Percentiles rank a stretch among this genome's conserved stretches.
Evolutionary conservation across 2,329 filamentous ascomycete genomes (phyloP).

Genomic region (Verticillium longisporum): DNA sequence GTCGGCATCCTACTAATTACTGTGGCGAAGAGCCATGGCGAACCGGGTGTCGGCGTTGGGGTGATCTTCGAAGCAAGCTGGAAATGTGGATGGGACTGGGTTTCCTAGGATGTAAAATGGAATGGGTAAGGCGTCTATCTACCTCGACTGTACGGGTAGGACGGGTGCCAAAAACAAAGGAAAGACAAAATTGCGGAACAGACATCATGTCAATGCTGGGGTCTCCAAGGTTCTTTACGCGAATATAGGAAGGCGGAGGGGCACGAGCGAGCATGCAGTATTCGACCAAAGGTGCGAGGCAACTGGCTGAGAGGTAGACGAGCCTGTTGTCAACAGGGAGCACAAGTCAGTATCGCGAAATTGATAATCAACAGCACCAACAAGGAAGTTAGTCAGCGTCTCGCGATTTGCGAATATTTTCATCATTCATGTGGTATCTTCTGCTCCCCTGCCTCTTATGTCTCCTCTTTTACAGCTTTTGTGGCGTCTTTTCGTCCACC

Average conservation of each 20-base stretch:
- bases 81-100: no score
- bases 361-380: not conserved
- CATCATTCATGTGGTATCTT: not conserved
- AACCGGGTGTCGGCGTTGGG: no score
- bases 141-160: not conserved
- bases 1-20: no score
- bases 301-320: not conserved
- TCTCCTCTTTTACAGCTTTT: constrained; percentile 17
- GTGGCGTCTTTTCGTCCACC: constrained; percentile 44
- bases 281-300: no score
- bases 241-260: no score
- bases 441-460: not conserved
- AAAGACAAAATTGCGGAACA: no score
- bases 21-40: no score
- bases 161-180: not conserved
- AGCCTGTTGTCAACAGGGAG: not conserved
- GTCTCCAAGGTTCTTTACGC: no score
- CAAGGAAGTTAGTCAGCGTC: not conserved
- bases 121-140: not conserved
- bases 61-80: no score
- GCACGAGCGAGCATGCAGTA: no score
- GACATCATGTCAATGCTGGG: not conserved
- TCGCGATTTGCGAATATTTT: not conserved
- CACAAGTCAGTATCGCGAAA: not conserved
- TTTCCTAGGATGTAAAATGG: no score